Base-by-base conservation (phyloP, 768 basidiomycete species). In the Kwoniella botswanensis region DNA sequence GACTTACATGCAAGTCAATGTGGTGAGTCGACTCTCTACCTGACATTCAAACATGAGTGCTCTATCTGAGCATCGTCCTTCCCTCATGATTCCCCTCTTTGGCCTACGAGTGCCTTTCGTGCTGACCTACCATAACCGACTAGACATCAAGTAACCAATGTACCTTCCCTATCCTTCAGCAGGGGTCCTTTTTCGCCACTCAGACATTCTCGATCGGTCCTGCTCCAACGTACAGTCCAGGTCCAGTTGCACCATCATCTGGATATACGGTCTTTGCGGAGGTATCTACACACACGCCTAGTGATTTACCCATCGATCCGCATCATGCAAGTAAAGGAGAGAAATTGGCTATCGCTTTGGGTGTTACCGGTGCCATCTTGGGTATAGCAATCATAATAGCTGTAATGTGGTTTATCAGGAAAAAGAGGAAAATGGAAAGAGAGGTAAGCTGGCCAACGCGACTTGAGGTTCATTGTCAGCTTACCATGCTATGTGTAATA, bases 111-210 rank as follows among this genome's bases (percentile, higher is more conserved):
- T 35, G 35, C 7, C 35, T 35, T 35, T 35, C 7, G 35, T 52
- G 54, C 54, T 55, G 24, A 55, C 54, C n/a, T 35, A 35, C 35
- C 35, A 35, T 35, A 35, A 35, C 35, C 35, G 35, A 35, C 35
- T 68, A 75, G 74, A 71, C 68, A 35, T 53, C 68, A 18, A 46
- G 67, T 26, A 62, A 67, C 21, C 72, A 74, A 10, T 78, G 76
- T 58, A 24, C 53, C 6, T n/a, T 59, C 1, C 71, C 75, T 22
- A 59, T 74, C 61, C 53, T 67, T 12, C 61, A 65, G 22, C 69
- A 78, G 50, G 65, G 70, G 56, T 74, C 77, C 26, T 81, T 83
- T 70, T 83, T 83, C 74, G 71, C 81, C 26, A 76, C 73, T 10
- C 71, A 77, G 50, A 63, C 71, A 2, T 54, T 83, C 65, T 81